phyloP scores from a whole-genome alignment of 73 alveolate genomes.

The Uronychia setigera region DNA sequence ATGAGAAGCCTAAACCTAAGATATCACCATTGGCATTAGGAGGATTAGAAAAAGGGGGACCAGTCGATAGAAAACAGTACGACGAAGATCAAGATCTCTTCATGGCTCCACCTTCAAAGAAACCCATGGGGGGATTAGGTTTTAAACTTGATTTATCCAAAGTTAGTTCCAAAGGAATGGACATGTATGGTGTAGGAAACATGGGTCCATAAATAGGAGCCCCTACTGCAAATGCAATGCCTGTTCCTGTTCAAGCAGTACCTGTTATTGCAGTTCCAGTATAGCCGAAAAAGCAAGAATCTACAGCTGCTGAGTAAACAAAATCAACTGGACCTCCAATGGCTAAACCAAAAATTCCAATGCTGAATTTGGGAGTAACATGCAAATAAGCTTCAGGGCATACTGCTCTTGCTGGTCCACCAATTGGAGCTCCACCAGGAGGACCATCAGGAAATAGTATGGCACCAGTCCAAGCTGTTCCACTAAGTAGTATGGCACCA shows the following conservation, averaged over 20 bases:
- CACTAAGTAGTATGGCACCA: neutral
- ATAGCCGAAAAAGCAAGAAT: neutral
- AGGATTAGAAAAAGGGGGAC: too few species aligned
- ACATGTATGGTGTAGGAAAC: neutral
- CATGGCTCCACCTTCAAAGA: too few species aligned
- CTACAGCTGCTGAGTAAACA: neutral
- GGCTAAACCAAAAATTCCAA: neutral
- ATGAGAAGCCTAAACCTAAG: too few species aligned
- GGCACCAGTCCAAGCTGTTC: neutral
- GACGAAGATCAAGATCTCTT: too few species aligned
- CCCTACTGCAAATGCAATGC: too few species aligned
- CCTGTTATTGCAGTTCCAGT: neutral
- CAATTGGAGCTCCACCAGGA: neutral
- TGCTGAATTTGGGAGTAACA: neutral
- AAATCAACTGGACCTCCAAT: neutral
- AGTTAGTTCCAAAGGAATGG: neutral
- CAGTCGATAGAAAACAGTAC: neutral
- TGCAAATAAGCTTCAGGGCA: neutral
- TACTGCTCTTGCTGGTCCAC: neutral
- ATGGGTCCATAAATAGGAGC: too few species aligned
- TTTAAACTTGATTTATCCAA: slow-evolving; percentile 4
- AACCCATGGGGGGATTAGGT: slow-evolving; percentile 12
- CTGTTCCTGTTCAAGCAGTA: neutral
- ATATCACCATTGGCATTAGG: too few species aligned
- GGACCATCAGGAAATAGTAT: too few species aligned